Conservation (phyloP, 495 filamentous ascomycete genomes). For the Daldinia bambusicola region DNA sequence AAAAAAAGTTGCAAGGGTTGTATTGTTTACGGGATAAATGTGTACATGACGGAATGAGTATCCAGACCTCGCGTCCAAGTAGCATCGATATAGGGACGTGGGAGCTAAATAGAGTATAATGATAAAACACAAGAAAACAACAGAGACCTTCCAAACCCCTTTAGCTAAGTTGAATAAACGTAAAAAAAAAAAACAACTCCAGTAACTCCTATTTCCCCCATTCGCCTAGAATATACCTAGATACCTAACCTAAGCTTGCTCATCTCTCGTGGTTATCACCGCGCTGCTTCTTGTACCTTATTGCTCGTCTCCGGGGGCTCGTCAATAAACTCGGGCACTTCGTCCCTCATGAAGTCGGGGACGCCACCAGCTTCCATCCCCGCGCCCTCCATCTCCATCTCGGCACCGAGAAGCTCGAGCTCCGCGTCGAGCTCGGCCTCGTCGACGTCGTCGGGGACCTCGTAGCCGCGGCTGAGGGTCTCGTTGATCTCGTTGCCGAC, state of each 20-base stretch:
- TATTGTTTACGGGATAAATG: not conserved
- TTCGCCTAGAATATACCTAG: not conserved
- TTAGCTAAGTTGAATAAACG: not conserved
- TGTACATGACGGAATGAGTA: conserved; percentile 1
- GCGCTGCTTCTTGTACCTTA: conserved; percentile 85
- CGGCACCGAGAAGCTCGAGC: conserved; percentile 91
- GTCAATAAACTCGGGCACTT: conserved; percentile 90
- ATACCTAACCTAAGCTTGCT: conserved; percentile 2
- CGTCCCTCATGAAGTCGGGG: conserved; percentile 90
- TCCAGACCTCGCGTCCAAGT: not conserved
- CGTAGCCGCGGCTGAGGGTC: conserved; percentile 91
- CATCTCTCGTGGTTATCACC: conserved; percentile 48
- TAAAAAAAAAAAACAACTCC: too few relatives aligned
- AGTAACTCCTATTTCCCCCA: conserved; percentile 24
- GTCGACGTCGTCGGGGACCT: conserved; percentile 96
- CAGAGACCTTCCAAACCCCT: conserved; percentile 6
- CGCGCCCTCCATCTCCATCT: conserved; percentile 77
- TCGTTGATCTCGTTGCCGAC: conserved; percentile 99
- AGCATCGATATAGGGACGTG: not conserved
- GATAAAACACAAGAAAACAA: not conserved
- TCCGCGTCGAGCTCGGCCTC: conserved; percentile 98
- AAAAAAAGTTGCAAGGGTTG: not conserved
- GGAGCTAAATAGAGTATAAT: conserved; percentile 33
- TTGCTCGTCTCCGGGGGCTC: conserved; percentile 70
- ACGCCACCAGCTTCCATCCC: conserved; percentile 69